Evolutionary conservation across 306 rosid species (phyloP).

Genomic region (Acacia confusa): DNA sequence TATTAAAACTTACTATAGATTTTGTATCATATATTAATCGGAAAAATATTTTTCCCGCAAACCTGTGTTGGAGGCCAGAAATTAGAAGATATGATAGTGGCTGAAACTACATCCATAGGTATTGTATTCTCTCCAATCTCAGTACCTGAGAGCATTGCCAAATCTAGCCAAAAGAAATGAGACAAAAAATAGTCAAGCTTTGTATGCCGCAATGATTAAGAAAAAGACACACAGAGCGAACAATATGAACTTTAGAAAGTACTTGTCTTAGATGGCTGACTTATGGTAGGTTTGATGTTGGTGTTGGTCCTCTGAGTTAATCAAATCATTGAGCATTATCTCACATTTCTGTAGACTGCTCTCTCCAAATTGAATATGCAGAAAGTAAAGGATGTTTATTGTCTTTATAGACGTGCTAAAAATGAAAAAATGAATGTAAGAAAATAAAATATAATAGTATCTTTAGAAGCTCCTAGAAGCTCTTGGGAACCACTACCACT

Average conservation of each 20-base stretch:
- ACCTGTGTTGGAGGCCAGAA: slow-evolving; percentile 99
- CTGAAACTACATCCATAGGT: slow-evolving; percentile 72
- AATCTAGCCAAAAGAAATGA: slow-evolving; percentile 19
- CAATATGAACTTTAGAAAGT: slow-evolving; percentile 23
- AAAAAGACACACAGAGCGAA: slow-evolving; percentile 1
- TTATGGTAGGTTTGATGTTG: slow-evolving; percentile 87
- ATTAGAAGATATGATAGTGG: slow-evolving; percentile 84
- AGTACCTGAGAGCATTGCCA: slow-evolving; percentile 42
- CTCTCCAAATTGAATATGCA: slow-evolving; percentile 94
- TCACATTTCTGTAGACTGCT: slow-evolving; percentile 98
- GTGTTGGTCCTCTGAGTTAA: slow-evolving; percentile 76
- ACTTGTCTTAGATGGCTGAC: slow-evolving; percentile 56
- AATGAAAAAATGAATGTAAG: no score
- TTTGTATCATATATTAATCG: background rate
- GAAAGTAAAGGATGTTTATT: slow-evolving; percentile 33
- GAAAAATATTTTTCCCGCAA: background rate
- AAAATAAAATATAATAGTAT: background rate
- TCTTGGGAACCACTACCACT: slow-evolving; percentile 60
- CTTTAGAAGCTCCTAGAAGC: slow-evolving; percentile 55
- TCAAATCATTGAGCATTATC: slow-evolving; percentile 93
- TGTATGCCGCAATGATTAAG: slow-evolving; percentile 7
- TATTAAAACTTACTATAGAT: background rate
- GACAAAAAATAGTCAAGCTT: slow-evolving; percentile 8
- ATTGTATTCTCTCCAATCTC: slow-evolving; percentile 45
- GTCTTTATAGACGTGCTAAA: slow-evolving; percentile 22